Percentiles rank a stretch among this genome's conserved stretches.
Evolutionary conservation across 2,329 filamentous ascomycete species (phyloP).

Genomic region (Xylaria hypoxylon): DNA sequence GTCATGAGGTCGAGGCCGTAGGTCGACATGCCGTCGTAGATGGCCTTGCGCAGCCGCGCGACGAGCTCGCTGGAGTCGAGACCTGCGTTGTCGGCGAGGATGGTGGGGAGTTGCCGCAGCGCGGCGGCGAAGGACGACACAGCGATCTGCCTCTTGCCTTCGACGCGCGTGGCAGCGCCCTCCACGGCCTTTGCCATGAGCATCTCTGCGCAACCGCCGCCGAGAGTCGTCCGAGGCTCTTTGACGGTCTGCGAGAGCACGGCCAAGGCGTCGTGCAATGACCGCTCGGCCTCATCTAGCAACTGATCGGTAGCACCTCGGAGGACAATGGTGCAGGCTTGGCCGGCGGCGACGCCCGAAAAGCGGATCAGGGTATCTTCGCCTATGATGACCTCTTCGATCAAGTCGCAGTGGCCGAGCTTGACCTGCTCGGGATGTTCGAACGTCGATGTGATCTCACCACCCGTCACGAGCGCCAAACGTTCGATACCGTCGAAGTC

Average conservation of each 20-base stretch:
- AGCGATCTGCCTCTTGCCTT: constrained; percentile 95
- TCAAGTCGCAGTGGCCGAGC: constrained; percentile 92
- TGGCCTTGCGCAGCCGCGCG: constrained; percentile 88
- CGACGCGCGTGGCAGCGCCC: constrained; percentile 89
- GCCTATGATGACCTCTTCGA: constrained; percentile 98
- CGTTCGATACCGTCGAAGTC: constrained; percentile 99
- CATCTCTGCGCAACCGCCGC: constrained; percentile 98
- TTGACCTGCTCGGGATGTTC: constrained; percentile 98
- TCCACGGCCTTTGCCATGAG: constrained; percentile 98
- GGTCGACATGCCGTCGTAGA: constrained; percentile 93
- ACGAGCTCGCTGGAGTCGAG: constrained; percentile 96
- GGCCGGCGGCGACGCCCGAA: constrained; percentile 91
- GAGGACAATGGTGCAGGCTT: constrained; percentile 96
- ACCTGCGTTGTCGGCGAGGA: constrained; percentile 96
- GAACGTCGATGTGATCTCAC: constrained; percentile 97
- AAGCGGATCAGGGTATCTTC: constrained; percentile 98
- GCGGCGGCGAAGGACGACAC: constrained; percentile 91
- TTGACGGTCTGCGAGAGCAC: constrained; percentile 96
- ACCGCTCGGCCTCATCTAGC: constrained; percentile 95
- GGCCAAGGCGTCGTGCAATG: constrained; percentile 93
- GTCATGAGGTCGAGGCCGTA: constrained; percentile 90
- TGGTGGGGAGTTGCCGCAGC: constrained; percentile 92
- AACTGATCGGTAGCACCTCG: constrained; percentile 97
- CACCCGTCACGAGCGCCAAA: constrained; percentile 92
- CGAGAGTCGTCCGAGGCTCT: constrained; percentile 92